Evolutionary conservation across 202 grass and related monocot species (phyloP), one percentile per base, ranked within the genome.

Genomic region (Carex arenaria): DNA sequence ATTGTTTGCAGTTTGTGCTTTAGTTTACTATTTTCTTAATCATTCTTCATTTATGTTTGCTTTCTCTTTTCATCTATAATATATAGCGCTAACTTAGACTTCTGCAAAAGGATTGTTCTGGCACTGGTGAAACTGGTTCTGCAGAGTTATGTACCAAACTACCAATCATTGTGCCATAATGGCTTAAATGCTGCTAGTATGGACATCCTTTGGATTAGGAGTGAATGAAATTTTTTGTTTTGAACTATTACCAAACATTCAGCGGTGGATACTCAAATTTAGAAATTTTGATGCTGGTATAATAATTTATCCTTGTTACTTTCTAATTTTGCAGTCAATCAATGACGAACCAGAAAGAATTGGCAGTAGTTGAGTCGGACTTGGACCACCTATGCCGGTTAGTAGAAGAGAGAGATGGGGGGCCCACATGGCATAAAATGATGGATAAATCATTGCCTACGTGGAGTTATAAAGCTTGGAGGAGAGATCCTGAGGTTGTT

Each of bases 351-450:
- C 72, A 86, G 2, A 76, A 92, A 15, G 79, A 78, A 31, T 45
- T 92, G 91, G 60, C 84, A 0, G 88, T 99, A n/a, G 68, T 54
- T 49, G 79, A 78, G 52, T 79, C 66, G 2, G 96, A 99, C 62
- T 64, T 95, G 36, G 74, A 84, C 88, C 91, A 92, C 78, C 85
- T 99, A 66, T 89, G 78, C 74, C 69, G 91, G 38, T 81, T 99
- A 30, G 96, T 96, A 22, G 87, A 99, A 66, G 93, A 89, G 89
- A 96, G 87, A 67, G 93, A 99, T 34, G 96, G 87, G 59, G 93
- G 91, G 0, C 93, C 91, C 0, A 32, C 72, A 0, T 99, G 93
- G 93, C 89, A 89, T 22, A 89, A 94, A 80, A 94, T 99, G 91
- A 96, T 94, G 96, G 93, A 96, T 0, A 86, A 85, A 57, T 86